These are phyloP conservation scores for Dactylellina cionopaga DNA, from an alignment of 2,329 filamentous ascomycete species.

Conservation along the genomic window DNA sequence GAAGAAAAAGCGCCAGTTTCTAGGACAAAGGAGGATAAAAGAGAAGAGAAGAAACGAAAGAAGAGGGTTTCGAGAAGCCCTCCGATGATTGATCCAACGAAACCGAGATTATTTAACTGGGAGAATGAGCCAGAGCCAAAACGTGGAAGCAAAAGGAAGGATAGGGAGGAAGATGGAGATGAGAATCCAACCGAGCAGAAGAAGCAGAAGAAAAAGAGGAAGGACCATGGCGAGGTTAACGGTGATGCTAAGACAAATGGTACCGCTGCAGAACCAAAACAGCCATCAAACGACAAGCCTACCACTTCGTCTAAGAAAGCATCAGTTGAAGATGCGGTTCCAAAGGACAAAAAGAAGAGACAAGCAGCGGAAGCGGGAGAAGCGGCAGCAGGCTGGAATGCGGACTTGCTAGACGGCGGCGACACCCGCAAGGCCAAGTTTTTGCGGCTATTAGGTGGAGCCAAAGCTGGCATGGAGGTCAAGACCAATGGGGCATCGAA, in stretches of 20 bases:
- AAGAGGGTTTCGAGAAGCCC: slow-evolving; percentile 20
- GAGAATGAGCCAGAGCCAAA: slow-evolving; percentile 24
- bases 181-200: slow-evolving; percentile 7
- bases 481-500: slow-evolving; percentile 16
- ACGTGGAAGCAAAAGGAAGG: slow-evolving; percentile 30
- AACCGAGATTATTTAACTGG: slow-evolving; percentile 45
- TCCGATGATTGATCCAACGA: slow-evolving; percentile 21
- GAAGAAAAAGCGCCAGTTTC: not conserved
- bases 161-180: slow-evolving; percentile 1
- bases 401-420: slow-evolving; percentile 27
- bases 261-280: not conserved
- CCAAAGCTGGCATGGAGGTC: slow-evolving; percentile 19
- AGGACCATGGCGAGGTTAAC: not conserved
- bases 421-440: slow-evolving; percentile 44
- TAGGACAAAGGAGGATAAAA: slow-evolving; percentile 13
- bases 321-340: slow-evolving; percentile 4
- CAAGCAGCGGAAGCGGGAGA: not conserved
- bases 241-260: not conserved
- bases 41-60: slow-evolving; percentile 29
- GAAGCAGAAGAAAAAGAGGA: slow-evolving; percentile 24
- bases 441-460: slow-evolving; percentile 41
- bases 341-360: slow-evolving; percentile 5
- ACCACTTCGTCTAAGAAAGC: slow-evolving; percentile 12
- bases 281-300: not conserved
- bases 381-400: slow-evolving; percentile 25